Evolutionary conservation across 1,284 basidiomycete species (phyloP).

Genomic region (Rhodotorula sp.): DNA sequence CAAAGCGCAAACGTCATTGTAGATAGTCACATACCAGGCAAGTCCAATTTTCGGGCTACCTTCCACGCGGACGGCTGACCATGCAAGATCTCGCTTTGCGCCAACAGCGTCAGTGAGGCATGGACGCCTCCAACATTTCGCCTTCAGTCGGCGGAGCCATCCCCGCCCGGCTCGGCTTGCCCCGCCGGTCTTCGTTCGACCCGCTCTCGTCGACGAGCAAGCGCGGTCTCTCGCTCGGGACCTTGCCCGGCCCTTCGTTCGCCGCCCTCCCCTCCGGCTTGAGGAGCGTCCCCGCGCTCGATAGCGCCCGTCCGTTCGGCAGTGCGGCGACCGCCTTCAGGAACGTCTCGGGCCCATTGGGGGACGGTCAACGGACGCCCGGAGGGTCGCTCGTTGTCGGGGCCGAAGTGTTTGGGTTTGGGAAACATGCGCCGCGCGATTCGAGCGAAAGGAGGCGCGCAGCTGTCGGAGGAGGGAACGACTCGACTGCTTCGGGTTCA

Average conservation of each 20-base stretch:
- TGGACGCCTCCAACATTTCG: neutral
- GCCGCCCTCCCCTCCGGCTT: conserved; percentile 39
- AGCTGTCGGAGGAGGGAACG: neutral
- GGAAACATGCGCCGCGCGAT: conserved; percentile 24
- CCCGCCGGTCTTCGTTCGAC: conserved; percentile 37
- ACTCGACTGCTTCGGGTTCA: neutral
- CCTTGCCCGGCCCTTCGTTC: conserved; percentile 41
- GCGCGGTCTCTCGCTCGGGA: conserved; percentile 36
- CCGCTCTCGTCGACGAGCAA: conserved; percentile 31
- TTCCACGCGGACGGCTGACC: too few species aligned
- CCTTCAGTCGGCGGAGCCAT: conserved; percentile 3
- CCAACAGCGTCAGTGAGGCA: too few species aligned
- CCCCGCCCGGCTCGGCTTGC: conserved; percentile 27
- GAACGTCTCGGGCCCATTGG: conserved; percentile 18
- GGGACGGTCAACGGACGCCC: conserved; percentile 35
- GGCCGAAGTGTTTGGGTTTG: conserved; percentile 40
- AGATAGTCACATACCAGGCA: neutral
- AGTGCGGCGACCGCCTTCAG: neutral
- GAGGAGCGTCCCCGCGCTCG: conserved; percentile 41
- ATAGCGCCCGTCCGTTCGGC: conserved; percentile 21
- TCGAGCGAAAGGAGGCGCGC: conserved; percentile 10
- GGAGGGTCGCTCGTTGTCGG: conserved; percentile 38
- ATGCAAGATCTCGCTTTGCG: too few species aligned
- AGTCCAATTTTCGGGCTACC: too few species aligned
- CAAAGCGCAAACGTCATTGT: neutral